phyloP scores from a whole-genome alignment of 305 asterid genomes.

The Nicotiana rustica region DNA sequence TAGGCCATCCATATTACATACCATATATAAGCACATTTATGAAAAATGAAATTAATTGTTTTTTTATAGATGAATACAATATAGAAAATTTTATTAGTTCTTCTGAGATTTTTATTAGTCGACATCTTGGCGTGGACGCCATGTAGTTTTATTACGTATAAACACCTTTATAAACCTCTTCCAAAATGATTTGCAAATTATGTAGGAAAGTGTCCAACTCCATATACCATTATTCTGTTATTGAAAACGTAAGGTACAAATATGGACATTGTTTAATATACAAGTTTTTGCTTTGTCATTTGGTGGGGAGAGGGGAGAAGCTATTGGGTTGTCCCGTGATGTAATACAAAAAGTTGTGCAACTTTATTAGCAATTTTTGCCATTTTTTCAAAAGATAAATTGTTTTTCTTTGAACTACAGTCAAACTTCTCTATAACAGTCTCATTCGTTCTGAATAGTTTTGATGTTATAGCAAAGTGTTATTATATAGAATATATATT shows the following conservation, averaged over 20 bases:
- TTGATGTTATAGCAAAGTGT: too few relatives aligned
- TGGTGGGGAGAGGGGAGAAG: background rate
- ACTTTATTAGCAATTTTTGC: conserved; percentile 6
- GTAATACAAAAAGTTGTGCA: conserved; percentile 4
- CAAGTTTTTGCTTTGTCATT: background rate
- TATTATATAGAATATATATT: too few relatives aligned
- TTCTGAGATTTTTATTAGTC: background rate
- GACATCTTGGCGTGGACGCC: background rate
- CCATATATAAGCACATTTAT: background rate
- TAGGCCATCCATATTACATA: background rate
- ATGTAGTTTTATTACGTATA: background rate
- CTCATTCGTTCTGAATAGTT: too few relatives aligned
- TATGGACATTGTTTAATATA: background rate
- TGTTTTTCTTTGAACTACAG: background rate
- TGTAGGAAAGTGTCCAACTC: background rate
- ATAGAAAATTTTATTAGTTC: too few relatives aligned
- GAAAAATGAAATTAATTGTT: too few relatives aligned
- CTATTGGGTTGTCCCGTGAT: background rate
- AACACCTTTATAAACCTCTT: background rate
- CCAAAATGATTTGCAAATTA: background rate
- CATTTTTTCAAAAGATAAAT: background rate
- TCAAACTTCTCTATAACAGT: too few relatives aligned
- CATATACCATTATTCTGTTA: background rate
- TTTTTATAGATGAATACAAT: too few relatives aligned
- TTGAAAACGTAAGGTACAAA: background rate